Evolutionary conservation across 2,329 filamentous ascomycete genomes (phyloP).

Genomic region (Metarhizium sp.): DNA sequence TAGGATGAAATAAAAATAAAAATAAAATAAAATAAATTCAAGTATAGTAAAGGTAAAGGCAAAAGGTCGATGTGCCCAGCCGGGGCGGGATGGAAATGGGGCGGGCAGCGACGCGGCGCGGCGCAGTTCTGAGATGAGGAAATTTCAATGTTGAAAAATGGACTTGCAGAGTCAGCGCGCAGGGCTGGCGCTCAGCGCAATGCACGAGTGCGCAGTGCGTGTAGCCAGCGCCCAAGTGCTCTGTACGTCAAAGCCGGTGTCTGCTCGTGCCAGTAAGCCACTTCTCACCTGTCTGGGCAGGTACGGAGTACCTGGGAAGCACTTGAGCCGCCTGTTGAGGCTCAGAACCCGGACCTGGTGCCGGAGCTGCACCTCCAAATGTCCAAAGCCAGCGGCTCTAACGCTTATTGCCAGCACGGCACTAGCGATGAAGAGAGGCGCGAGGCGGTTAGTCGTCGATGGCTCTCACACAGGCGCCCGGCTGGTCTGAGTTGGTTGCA

Average conservation of each 20-base stretch:
- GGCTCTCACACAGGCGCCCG: not conserved
- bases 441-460: not conserved
- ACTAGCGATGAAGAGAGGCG: not conserved
- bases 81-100: not conserved
- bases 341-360: too few species aligned
- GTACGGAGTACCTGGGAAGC: too few species aligned
- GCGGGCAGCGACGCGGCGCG: too few species aligned
- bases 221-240: too few species aligned
- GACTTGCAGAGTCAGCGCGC: not conserved
- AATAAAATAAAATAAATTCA: not conserved
- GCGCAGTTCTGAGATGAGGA: too few species aligned
- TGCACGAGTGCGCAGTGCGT: too few species aligned
- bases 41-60: not conserved
- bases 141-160: not conserved
- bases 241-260: too few species aligned
- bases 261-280: too few species aligned
- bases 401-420: not conserved
- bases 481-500: conserved; percentile 2
- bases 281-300: too few species aligned
- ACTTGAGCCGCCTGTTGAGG: too few species aligned
- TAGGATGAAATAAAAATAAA: not conserved
- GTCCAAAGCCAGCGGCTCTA: not conserved
- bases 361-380: too few species aligned
- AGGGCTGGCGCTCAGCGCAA: too few species aligned
- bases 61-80: not conserved